phyloP scores from a whole-genome alignment of 495 filamentous ascomycete genomes.

The Chaetomidium leptoderma region DNA sequence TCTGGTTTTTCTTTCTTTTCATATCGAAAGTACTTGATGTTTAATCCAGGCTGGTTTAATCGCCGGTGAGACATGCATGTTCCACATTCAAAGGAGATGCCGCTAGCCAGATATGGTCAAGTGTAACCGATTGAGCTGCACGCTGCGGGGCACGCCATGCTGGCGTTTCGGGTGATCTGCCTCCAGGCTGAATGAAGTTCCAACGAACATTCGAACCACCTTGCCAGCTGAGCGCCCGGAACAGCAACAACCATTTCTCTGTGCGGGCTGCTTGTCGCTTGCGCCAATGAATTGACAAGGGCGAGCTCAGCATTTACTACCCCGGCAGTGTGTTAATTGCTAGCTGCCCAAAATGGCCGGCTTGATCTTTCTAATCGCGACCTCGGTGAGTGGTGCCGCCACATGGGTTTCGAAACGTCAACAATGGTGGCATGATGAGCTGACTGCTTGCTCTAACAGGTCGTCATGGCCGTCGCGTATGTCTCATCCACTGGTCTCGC shows the following conservation, averaged over 20 bases:
- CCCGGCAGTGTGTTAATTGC: neutral
- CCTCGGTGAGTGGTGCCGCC: conserved; percentile 20
- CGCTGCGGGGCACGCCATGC: neutral
- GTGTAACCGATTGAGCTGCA: conserved; percentile 11
- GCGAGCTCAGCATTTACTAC: neutral
- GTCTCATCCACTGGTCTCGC: conserved; percentile 27
- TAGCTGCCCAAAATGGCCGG: conserved; percentile 10
- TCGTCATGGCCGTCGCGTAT: conserved; percentile 94
- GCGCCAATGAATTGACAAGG: conserved; percentile 11
- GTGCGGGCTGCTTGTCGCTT: neutral
- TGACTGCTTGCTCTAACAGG: conserved; percentile 32
- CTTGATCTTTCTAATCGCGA: conserved; percentile 20
- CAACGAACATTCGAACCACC: neutral
- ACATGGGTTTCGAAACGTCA: neutral
- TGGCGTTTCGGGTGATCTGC: conserved; percentile 1
- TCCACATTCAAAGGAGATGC: neutral
- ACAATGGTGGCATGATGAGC: conserved; percentile 14
- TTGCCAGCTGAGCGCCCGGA: neutral
- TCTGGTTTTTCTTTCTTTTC: neutral
- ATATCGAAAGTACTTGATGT: neutral
- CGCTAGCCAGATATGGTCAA: conserved; percentile 4
- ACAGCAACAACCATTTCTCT: neutral
- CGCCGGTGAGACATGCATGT: too few relatives aligned
- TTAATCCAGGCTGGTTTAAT: too few relatives aligned
- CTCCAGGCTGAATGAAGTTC: conserved; percentile 2